Evolutionary conservation across 495 filamentous ascomycete genomes (phyloP).

Genomic region (Symbiotaphrina buchneri): DNA sequence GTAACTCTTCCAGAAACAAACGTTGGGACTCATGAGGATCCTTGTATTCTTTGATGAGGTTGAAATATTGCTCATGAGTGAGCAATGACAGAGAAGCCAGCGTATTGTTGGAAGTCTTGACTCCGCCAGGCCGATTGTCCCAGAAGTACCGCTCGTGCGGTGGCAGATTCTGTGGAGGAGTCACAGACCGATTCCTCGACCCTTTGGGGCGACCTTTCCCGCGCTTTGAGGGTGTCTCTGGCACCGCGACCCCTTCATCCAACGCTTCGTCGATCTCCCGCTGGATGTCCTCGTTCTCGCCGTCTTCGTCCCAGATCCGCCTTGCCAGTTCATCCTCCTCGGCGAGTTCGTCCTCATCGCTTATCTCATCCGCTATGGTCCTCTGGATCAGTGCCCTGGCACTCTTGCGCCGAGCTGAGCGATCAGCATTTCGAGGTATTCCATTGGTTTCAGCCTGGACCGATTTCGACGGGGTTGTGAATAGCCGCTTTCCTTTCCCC

Average conservation of each 20-base stretch:
- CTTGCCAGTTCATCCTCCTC: slow-evolving; percentile 13
- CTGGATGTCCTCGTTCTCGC: slow-evolving; percentile 17
- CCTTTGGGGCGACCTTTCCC: slow-evolving; percentile 34
- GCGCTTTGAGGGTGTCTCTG: slow-evolving; percentile 28
- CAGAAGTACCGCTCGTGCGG: slow-evolving; percentile 84
- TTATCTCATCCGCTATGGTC: slow-evolving; percentile 20
- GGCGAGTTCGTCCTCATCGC: slow-evolving; percentile 21
- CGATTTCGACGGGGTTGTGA: slow-evolving; percentile 4
- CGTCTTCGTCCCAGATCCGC: slow-evolving; percentile 10
- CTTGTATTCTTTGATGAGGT: slow-evolving; percentile 35
- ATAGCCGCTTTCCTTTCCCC: background rate
- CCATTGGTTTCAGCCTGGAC: background rate
- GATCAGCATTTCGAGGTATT: slow-evolving; percentile 48
- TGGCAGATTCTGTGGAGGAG: slow-evolving; percentile 57
- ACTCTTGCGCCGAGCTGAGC: slow-evolving; percentile 74
- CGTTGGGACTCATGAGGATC: slow-evolving; percentile 56
- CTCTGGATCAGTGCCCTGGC: slow-evolving; percentile 48
- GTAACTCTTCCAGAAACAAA: slow-evolving; percentile 46
- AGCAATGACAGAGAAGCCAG: slow-evolving; percentile 53
- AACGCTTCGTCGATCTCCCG: slow-evolving; percentile 11
- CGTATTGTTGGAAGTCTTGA: slow-evolving; percentile 72
- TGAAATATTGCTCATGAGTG: slow-evolving; percentile 80
- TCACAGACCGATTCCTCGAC: slow-evolving; percentile 42
- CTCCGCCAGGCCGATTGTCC: slow-evolving; percentile 61
- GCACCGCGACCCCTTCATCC: slow-evolving; percentile 13